Percentiles rank a stretch among this genome's conserved stretches.
Conservation (phyloP, 345 rosid species). For the Linum tenue region DNA sequence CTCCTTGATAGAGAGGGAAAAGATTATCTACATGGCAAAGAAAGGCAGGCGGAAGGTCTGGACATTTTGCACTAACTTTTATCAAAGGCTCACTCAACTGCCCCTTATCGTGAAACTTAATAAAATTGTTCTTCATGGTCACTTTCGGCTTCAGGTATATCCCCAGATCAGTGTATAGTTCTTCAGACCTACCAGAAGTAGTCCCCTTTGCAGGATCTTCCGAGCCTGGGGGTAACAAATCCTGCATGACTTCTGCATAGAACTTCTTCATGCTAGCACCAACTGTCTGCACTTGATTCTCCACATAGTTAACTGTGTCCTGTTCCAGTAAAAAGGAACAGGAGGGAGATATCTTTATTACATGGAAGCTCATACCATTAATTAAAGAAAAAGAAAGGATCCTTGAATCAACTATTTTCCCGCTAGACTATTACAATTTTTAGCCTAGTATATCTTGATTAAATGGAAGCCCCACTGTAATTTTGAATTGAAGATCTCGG, state of each 20-base stretch:
- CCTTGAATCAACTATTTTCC: not conserved
- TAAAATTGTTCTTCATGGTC: slow-evolving; percentile 21
- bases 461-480: not conserved
- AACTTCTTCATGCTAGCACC: slow-evolving; percentile 34
- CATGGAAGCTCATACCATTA: no score
- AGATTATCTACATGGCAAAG: slow-evolving; percentile 31
- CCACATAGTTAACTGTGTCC: slow-evolving; percentile 40
- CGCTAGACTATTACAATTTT: not conserved
- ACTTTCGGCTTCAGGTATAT: slow-evolving; percentile 27
- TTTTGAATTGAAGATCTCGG: no score
- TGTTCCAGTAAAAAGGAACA: slow-evolving; percentile 12
- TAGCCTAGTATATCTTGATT: not conserved
- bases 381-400: no score
- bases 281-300: slow-evolving; percentile 28
- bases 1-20: slow-evolving; percentile 20
- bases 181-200: slow-evolving; percentile 19
- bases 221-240: slow-evolving; percentile 23
- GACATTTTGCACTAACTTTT: slow-evolving; percentile 16
- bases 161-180: slow-evolving; percentile 31
- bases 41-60: slow-evolving; percentile 18
- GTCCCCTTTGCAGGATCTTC: slow-evolving; percentile 21
- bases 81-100: slow-evolving; percentile 22
- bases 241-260: slow-evolving; percentile 31
- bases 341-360: no score
- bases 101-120: slow-evolving; percentile 21